A percentile compares a stretch with the other conserved stretches of the same genome.
Evolutionary conservation across 768 basidiomycete genomes (phyloP).

Genomic region (Mycena epipterygia): DNA sequence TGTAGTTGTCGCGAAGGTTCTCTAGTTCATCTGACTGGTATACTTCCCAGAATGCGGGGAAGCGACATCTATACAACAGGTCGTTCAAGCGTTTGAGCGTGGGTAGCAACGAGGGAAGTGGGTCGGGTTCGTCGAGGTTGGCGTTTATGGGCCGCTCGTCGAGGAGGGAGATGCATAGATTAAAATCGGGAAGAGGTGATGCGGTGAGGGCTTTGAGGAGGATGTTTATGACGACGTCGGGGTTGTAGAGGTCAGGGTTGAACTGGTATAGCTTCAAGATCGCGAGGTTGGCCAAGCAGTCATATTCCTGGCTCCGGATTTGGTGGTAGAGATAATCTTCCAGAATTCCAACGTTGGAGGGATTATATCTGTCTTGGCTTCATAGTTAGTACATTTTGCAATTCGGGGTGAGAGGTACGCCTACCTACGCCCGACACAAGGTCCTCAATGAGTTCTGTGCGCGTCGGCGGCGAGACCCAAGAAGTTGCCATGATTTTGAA

Average conservation of each 20-base stretch:
- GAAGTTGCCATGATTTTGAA: constrained; percentile 61
- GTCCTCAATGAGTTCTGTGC: constrained; percentile 90
- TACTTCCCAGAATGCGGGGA: constrained; percentile 87
- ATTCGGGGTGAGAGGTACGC: constrained; percentile 42
- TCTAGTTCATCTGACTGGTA: constrained; percentile 82
- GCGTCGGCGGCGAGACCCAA: constrained; percentile 82
- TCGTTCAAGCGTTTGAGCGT: constrained; percentile 75
- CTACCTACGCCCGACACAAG: constrained; percentile 91
- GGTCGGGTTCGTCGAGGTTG: constrained; percentile 85
- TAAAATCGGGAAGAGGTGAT: constrained; percentile 92
- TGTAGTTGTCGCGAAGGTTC: constrained; percentile 86
- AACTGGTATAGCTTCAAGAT: constrained; percentile 78
- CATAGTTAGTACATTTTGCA: constrained; percentile 11
- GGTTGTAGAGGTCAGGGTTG: constrained; percentile 93
- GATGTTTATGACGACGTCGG: constrained; percentile 94
- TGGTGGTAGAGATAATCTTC: constrained; percentile 98
- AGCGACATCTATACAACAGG: constrained; percentile 86
- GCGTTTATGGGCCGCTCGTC: constrained; percentile 74
- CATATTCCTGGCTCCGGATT: constrained; percentile 91
- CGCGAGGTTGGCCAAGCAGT: constrained; percentile 92
- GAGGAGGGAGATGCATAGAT: constrained; percentile 92
- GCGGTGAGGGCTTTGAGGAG: constrained; percentile 92
- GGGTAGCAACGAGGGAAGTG: constrained; percentile 78
- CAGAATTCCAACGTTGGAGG: constrained; percentile 91
- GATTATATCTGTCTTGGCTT: constrained; percentile 94